Evolutionary conservation across 202 grass and related monocot species (phyloP).

Genomic region (Tripidium arundinaceum): DNA sequence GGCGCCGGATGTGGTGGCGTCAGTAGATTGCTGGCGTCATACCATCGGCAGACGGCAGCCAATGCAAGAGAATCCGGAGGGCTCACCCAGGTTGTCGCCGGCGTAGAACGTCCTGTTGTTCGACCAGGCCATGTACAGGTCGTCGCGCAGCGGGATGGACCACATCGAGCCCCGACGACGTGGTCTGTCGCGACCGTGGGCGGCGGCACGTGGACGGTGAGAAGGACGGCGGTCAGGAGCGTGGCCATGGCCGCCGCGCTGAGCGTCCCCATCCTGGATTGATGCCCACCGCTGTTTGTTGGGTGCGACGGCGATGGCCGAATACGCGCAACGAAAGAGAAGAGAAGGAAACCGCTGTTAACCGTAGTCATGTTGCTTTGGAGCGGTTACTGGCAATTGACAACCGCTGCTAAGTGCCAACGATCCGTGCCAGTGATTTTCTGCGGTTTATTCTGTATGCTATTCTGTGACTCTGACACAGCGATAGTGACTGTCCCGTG

Average conservation of each 20-base stretch:
- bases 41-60: neutral
- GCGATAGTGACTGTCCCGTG: too few species aligned
- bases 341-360: neutral
- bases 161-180: slow-evolving; percentile 55
- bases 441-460: neutral
- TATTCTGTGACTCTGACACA: neutral
- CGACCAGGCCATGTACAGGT: slow-evolving; percentile 44
- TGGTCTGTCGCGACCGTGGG: slow-evolving; percentile 19
- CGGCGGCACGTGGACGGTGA: neutral
- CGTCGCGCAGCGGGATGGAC: slow-evolving; percentile 46
- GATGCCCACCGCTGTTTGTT: neutral
- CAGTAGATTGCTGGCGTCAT: neutral
- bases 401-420: neutral
- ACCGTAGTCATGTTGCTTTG: neutral
- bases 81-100: slow-evolving; percentile 49
- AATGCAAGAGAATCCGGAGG: neutral
- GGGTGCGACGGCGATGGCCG: neutral
- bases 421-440: neutral
- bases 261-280: neutral
- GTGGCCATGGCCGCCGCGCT: neutral
- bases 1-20: neutral
- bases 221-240: neutral
- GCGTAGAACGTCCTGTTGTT: slow-evolving; percentile 29
- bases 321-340: neutral
- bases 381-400: neutral